Evolutionary conservation across 2,329 filamentous ascomycete genomes (phyloP), one percentile per base, ranked within the genome.

Genomic region (Aspergillus candidus): DNA sequence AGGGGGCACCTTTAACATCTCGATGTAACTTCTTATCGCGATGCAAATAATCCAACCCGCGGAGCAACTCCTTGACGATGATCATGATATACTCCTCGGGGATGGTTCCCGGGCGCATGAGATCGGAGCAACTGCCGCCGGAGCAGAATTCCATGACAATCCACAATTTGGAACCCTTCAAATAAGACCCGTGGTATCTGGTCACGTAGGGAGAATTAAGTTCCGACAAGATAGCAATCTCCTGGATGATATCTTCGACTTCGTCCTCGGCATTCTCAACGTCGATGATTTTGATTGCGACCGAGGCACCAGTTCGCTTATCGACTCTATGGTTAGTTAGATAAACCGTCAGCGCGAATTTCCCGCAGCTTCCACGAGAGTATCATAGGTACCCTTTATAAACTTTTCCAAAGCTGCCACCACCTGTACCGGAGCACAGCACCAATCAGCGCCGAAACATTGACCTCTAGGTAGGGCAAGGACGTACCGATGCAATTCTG

Each of bases 131-230:
- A 69, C 91, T 97, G 4, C 93, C 93, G 15, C 93, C 93, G 1
- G 91, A 90, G 69, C 93, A 98, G 61, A 93, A 98, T 68, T 98
- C 93, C 93, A 98, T 98, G 66, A 97, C 89, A 57, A 98, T 98
- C 93, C 93, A 98, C 59, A 98, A 72, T 71, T 97, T 88, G 2
- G 90, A 93, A 17, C 91, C 93, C 62, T 95, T 95, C 56, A 95
- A 82, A 62, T 93, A 97, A 44, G 91, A 96, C 54, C 93, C 93
- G 71, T 95, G 89, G 74, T 98, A 98, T 68, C 94, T 93, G 32
- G 93, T 98, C 50, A 97, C 91, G 63, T 94, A 95, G 13, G 89
- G 89, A 13, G 91, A 97, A 70, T 94, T 88, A 54, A 98, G 80
- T 69, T 94, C 91, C 29, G 93, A 95, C 43, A 98, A 77, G 58